phyloP scores from a whole-genome alignment of 2,329 filamentous ascomycete species.

The Meredithiella fracta region DNA sequence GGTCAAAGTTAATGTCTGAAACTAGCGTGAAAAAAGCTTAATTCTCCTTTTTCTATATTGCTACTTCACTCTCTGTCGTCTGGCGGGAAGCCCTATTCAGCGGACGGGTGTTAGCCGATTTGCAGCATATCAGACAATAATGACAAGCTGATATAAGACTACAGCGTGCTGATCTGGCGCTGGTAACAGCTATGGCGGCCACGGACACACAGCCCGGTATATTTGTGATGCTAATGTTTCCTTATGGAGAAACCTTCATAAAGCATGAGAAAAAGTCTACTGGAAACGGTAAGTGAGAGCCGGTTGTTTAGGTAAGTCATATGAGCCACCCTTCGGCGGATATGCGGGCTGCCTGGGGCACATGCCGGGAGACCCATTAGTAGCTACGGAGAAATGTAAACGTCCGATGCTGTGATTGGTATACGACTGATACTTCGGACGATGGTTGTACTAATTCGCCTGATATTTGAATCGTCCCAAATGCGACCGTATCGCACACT shows the following conservation, averaged over 20 bases:
- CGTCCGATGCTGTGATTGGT: not conserved
- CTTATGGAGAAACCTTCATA: not conserved
- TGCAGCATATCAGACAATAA: not conserved
- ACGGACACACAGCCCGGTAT: not conserved
- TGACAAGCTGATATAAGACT: not conserved
- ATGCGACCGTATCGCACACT: not conserved
- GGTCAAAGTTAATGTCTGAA: not conserved
- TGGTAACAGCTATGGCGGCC: too few species aligned
- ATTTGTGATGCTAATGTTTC: not conserved
- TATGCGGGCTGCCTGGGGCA: not conserved
- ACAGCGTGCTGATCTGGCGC: not conserved
- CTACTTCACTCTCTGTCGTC: too few species aligned
- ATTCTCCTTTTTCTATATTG: too few species aligned
- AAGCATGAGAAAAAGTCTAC: not conserved
- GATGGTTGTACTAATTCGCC: not conserved
- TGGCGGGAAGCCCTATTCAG: not conserved
- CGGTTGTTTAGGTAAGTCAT: not conserved
- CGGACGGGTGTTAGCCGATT: not conserved
- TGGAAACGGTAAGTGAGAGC: not conserved
- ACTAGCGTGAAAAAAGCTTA: not conserved
- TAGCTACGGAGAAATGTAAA: too few species aligned
- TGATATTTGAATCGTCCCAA: not conserved
- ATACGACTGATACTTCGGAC: not conserved
- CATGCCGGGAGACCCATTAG: too few species aligned
- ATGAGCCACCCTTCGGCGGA: not conserved